Base-by-base conservation (phyloP, 2,329 filamentous ascomycete species). In the Aspergillus arachidicola region DNA sequence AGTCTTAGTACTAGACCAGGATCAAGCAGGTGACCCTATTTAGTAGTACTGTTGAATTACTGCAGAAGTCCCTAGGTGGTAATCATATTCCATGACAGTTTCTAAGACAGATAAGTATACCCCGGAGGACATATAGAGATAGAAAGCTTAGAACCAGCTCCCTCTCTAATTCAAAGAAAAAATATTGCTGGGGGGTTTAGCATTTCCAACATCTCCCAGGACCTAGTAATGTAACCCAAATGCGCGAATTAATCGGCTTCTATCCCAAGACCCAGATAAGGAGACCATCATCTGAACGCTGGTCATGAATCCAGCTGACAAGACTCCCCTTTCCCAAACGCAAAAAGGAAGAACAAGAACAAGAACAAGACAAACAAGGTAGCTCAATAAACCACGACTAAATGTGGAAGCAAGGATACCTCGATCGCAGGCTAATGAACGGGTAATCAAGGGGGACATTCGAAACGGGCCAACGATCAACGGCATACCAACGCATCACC, bases 401-500 rank as follows among this genome's bases (percentile, higher is more conserved):
- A 28, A 62, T 62, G 48, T 56, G 41, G 32, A 62, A 26, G 51
- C 51, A 57, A 57, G 57, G 61, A 60, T 59, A 57, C 46, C 26
- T 23, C 21, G 32, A n/a, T 30, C 10, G 28, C 21, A 48, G 28
- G 56, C 56, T 58, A 58, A 34, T n/a, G 41, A 60, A 56, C 60
- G 54, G 59, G 54, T 45, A 61, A 36, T 58, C 34, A 57, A 61
- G 55, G 60, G 60, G 54, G 56, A 45, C 32, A 14, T 38, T 21
- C 28, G 32, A 59, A 59, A 51, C 36, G 32, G 48, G 36, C 23
- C 46, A 54, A 54, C 32, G 50, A 51, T 55, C 48, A 34, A 30
- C 38, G 23, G 19, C 28, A 58, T 41, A 60, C 43, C 59, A 45
- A 53, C 48, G 19, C 59, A 60, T 60, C 59, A 60, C 51, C 59